These are phyloP conservation scores for Phyllosticta paracitricarpa DNA, from an alignment of 2,329 filamentous ascomycete species.

Conservation along the genomic window DNA sequence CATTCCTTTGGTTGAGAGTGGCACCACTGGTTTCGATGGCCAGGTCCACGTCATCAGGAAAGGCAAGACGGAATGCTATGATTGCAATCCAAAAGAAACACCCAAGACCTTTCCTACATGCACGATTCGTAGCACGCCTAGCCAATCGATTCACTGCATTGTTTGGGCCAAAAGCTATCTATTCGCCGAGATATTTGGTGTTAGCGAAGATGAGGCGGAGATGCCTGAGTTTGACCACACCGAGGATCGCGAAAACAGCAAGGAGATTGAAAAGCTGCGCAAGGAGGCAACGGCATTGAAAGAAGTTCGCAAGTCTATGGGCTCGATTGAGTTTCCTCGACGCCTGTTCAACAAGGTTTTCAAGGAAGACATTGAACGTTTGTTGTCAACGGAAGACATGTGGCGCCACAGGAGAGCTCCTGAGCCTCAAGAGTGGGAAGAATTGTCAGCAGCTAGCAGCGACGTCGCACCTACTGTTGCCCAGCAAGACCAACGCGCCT, in stretches of 20 bases:
- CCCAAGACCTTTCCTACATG: conserved; percentile 94
- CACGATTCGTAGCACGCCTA: conserved; percentile 92
- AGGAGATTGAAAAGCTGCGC: conserved; percentile 80
- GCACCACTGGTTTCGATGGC: conserved; percentile 94
- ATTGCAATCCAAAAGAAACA: conserved; percentile 80
- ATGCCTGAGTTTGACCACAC: conserved; percentile 69
- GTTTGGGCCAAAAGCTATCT: conserved; percentile 98
- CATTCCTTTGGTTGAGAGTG: conserved; percentile 87
- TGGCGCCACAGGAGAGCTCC: conserved; percentile 79
- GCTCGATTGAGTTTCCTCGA: conserved; percentile 63
- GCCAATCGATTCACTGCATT: conserved; percentile 95
- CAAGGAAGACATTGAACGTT: conserved; percentile 67
- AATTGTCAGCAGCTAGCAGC: conserved; percentile 44
- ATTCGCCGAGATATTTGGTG: conserved; percentile 86
- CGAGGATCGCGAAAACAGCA: conserved; percentile 69
- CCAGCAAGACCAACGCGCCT: conserved; percentile 61
- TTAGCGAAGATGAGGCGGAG: conserved; percentile 64
- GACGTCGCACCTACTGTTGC: conserved; percentile 45
- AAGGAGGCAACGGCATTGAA: conserved; percentile 77
- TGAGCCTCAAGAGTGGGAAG: conserved; percentile 59
- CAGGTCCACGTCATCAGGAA: conserved; percentile 96
- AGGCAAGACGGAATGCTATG: conserved; percentile 88
- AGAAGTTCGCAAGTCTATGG: conserved; percentile 71
- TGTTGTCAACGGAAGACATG: conserved; percentile 88
- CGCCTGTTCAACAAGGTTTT: conserved; percentile 93